Conservation (phyloP, 1,139 yeast species). For the Taphrina wiesneri region DNA sequence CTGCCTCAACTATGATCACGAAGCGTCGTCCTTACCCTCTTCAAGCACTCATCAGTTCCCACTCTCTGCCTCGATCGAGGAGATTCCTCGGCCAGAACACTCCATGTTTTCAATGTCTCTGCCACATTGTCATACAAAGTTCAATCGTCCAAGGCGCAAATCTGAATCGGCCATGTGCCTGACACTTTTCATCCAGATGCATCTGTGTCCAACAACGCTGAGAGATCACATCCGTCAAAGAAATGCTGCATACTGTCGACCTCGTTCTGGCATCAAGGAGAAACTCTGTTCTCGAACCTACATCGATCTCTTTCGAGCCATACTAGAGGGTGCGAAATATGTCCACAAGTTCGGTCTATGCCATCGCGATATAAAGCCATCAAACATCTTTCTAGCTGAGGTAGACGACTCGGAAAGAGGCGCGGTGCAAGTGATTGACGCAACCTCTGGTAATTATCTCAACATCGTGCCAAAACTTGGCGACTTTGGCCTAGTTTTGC, state of each 20-base stretch:
- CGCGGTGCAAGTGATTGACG: constrained; percentile 3
- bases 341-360: constrained; percentile 92
- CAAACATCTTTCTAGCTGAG: constrained; percentile 90
- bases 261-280: background rate
- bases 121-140: constrained; percentile 13
- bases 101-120: constrained; percentile 19
- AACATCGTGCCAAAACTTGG: constrained; percentile 68
- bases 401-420: constrained; percentile 60
- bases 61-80: constrained; percentile 7
- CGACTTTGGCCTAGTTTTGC: constrained; percentile 87
- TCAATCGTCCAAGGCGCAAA: constrained; percentile 10
- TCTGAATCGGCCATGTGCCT: constrained; percentile 15
- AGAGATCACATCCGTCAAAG: constrained; percentile 26
- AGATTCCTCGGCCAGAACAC: background rate
- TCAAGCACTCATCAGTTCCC: background rate
- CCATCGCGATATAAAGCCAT: constrained; percentile 92
- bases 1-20: background rate
- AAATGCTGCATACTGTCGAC: constrained; percentile 6
- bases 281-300: constrained; percentile 5
- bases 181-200: constrained; percentile 75
- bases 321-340: constrained; percentile 84
- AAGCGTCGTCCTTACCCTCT: constrained; percentile 18
- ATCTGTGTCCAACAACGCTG: constrained; percentile 31
- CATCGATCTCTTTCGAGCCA: constrained; percentile 65
- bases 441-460: background rate